A percentile compares a stretch with the other conserved stretches of the same genome.
These are phyloP conservation scores for Solanum rostratum DNA, from an alignment of 257 asterid genomes.

Conservation along the genomic window DNA sequence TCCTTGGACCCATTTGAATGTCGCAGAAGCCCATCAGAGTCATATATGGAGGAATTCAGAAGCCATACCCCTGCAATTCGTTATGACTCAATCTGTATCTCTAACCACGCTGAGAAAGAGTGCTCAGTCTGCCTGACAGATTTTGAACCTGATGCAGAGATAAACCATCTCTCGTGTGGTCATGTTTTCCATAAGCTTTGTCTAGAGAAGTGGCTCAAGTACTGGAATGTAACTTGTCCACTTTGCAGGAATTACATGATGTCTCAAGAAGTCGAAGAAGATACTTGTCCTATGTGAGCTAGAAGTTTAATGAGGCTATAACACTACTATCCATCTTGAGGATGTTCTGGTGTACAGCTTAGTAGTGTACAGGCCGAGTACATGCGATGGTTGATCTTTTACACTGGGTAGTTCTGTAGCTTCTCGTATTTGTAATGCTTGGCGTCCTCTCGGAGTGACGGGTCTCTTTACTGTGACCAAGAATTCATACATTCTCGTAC, in stretches of 20 bases:
- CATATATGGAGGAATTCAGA: constrained; percentile 72
- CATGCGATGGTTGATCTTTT: not conserved
- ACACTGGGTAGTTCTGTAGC: not conserved
- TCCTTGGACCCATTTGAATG: constrained; percentile 31
- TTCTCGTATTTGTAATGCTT: not conserved
- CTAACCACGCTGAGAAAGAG: constrained; percentile 28
- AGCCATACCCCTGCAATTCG: constrained; percentile 46
- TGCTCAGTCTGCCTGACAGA: constrained; percentile 74
- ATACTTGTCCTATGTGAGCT: constrained; percentile 70
- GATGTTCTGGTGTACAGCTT: constrained; percentile 27
- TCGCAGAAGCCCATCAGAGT: constrained; percentile 43
- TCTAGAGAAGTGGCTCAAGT: constrained; percentile 77
- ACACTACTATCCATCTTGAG: not conserved
- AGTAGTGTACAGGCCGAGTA: constrained; percentile 17
- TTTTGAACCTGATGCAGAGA: constrained; percentile 51
- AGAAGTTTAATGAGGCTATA: not conserved
- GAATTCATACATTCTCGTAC: not conserved
- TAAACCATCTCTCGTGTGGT: constrained; percentile 66
- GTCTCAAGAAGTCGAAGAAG: constrained; percentile 58
- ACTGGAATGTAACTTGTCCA: constrained; percentile 82
- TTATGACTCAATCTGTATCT: constrained; percentile 35
- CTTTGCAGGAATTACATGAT: constrained; percentile 73
- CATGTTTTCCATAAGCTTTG: constrained; percentile 73
- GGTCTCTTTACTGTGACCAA: constrained; percentile 1
- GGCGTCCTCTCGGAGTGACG: constrained; percentile 9